phyloP scores from a whole-genome alignment of 169 alveolate species.

The Plasmodium knowlesi region DNA sequence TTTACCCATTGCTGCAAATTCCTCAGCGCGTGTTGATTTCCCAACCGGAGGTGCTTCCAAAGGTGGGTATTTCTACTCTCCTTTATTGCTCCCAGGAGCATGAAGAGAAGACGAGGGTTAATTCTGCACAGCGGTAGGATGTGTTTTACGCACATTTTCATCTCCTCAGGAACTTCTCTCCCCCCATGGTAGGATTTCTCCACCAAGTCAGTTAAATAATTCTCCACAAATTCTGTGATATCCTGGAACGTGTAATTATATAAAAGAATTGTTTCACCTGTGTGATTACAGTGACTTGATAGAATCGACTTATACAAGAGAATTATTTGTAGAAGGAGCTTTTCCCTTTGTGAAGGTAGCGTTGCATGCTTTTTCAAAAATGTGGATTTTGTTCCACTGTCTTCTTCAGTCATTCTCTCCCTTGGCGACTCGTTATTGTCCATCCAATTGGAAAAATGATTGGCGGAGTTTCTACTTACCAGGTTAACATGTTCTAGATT shows the following conservation, averaged over 20 bases:
- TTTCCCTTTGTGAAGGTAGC: background rate
- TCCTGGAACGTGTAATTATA: constrained; percentile 37
- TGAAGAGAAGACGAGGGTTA: constrained; percentile 27
- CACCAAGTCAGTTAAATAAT: background rate
- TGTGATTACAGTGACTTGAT: background rate
- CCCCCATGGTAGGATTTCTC: background rate
- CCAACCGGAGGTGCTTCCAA: background rate
- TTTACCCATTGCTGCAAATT: background rate
- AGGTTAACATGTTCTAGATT: background rate
- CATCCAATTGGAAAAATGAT: background rate
- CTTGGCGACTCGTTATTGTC: background rate
- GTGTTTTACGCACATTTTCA: background rate
- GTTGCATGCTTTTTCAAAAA: background rate
- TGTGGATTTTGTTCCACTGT: background rate
- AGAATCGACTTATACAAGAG: constrained; percentile 18
- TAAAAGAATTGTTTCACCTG: constrained; percentile 3
- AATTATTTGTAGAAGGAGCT: background rate
- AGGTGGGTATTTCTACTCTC: background rate
- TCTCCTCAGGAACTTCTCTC: background rate
- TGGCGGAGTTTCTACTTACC: constrained; percentile 5
- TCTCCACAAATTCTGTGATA: constrained; percentile 4
- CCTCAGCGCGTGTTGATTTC: background rate
- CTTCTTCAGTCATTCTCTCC: background rate
- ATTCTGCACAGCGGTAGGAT: constrained; percentile 18
- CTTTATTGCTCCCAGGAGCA: background rate